phyloP scores from a whole-genome alignment of 306 rosid species.

The Crotalaria pallida region DNA sequence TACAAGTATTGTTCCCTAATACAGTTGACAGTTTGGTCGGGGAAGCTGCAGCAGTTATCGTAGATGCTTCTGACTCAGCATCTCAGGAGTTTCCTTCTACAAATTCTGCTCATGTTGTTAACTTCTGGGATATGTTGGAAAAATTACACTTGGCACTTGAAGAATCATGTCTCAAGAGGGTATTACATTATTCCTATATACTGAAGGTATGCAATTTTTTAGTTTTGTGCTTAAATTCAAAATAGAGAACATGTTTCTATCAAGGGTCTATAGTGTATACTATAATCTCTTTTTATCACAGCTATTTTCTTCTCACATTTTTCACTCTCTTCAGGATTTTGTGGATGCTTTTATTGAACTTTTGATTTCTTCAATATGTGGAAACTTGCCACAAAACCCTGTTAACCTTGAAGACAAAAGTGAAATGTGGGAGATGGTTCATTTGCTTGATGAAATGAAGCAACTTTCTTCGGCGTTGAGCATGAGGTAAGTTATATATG shows the following conservation, averaged over 20 bases:
- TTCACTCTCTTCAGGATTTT: neutral
- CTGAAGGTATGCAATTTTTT: slow-evolving; percentile 18
- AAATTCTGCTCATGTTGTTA: neutral
- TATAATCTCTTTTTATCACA: neutral
- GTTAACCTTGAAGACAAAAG: neutral
- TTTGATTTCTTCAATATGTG: neutral
- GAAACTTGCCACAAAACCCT: neutral
- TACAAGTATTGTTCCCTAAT: slow-evolving; percentile 30
- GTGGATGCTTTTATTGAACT: neutral
- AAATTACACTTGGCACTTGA: neutral
- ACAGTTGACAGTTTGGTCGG: neutral
- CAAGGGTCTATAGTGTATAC: neutral
- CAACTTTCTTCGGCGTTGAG: slow-evolving; percentile 23
- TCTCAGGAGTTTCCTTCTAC: slow-evolving; percentile 1
- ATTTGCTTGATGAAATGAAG: slow-evolving; percentile 23
- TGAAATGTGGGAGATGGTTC: neutral
- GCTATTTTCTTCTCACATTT: neutral
- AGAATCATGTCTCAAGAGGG: neutral
- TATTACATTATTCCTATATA: neutral
- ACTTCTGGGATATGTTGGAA: slow-evolving; percentile 24
- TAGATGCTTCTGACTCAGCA: neutral
- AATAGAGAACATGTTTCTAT: neutral
- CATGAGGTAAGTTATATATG: slow-evolving; percentile 19
- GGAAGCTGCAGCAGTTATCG: neutral
- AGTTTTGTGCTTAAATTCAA: neutral